A percentile compares a stretch with the other conserved stretches of the same genome.
Conservation (phyloP, 805 yeast species). For the Lipomyces lipofer region DNA sequence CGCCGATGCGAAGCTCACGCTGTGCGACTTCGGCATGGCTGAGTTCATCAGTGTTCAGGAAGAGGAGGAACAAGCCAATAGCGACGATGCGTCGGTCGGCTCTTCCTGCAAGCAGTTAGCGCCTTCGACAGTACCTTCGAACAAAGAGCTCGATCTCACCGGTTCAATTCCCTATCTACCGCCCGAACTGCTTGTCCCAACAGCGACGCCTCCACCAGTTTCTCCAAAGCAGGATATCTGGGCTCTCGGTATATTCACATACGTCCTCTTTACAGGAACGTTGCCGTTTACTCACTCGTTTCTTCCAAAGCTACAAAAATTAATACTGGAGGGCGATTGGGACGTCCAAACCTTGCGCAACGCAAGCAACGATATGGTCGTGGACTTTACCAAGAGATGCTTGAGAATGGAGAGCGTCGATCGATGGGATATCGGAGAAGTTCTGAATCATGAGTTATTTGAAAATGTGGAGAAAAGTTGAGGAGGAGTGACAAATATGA, state of each 20-base stretch:
- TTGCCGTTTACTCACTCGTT: conserved; percentile 84
- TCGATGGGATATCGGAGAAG: conserved; percentile 52
- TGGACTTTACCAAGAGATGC: conserved; percentile 52
- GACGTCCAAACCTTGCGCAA: conserved; percentile 46
- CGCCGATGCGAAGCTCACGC: conserved; percentile 42
- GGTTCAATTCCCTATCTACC: conserved; percentile 94
- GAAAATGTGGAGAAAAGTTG: too few relatives aligned
- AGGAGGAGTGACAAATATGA: too few relatives aligned
- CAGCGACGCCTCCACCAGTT: conserved; percentile 53
- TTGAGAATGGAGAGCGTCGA: conserved; percentile 52
- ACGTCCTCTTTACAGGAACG: conserved; percentile 69
- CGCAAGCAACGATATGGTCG: conserved; percentile 33
- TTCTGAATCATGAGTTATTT: conserved; percentile 33
- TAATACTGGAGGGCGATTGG: conserved; percentile 68
- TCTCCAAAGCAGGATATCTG: conserved; percentile 59
- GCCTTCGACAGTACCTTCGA: conserved; percentile 6
- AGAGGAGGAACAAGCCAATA: not conserved
- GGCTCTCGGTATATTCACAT: conserved; percentile 83
- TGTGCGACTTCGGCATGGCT: conserved; percentile 92
- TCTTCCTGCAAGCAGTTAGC: not conserved
- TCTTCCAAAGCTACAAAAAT: conserved; percentile 73
- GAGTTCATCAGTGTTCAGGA: conserved; percentile 33
- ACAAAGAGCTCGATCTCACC: conserved; percentile 37
- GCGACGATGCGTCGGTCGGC: not conserved
- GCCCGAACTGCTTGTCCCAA: conserved; percentile 73